Percentiles rank a stretch among this genome's conserved stretches.
phyloP scores from a whole-genome alignment of 2,329 filamentous ascomycete genomes.

The Dissoconium aciculare region DNA sequence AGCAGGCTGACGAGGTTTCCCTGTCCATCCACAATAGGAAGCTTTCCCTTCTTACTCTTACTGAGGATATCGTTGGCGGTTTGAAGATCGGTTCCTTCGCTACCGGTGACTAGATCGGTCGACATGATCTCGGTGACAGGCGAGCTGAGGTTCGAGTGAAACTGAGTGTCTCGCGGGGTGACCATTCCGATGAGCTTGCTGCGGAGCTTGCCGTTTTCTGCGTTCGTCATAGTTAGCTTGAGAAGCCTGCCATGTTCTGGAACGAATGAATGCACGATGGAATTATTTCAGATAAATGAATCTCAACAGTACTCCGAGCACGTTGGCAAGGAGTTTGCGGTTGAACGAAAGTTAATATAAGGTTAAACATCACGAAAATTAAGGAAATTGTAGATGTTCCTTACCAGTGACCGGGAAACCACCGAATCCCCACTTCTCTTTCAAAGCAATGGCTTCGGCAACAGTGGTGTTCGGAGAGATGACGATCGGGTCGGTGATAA shows the following conservation, averaged over 20 bases:
- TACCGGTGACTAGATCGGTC: constrained; percentile 80
- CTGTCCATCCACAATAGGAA: constrained; percentile 35
- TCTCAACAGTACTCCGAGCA: constrained; percentile 23
- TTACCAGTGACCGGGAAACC: constrained; percentile 97
- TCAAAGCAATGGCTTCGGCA: constrained; percentile 76
- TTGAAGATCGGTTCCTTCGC: constrained; percentile 61
- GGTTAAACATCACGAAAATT: constrained; percentile 57
- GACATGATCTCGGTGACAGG: constrained; percentile 87
- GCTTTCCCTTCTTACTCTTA: constrained; percentile 83
- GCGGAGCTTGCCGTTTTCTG: constrained; percentile 81
- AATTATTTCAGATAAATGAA: too few relatives aligned
- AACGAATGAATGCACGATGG: neutral
- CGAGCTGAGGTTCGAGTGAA: constrained; percentile 60
- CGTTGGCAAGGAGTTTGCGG: constrained; percentile 54
- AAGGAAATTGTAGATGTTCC: constrained; percentile 30
- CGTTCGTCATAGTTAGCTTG: constrained; percentile 10
- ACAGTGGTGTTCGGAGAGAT: constrained; percentile 78
- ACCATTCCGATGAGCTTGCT: constrained; percentile 96
- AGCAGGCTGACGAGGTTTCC: constrained; percentile 60
- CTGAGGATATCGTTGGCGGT: constrained; percentile 90
- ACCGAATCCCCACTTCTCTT: constrained; percentile 97
- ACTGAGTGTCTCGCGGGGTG: constrained; percentile 95
- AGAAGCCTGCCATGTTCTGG: neutral
- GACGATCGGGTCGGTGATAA: constrained; percentile 91
- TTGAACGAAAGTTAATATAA: constrained; percentile 99